Conservation (phyloP, 2,329 filamentous ascomycete genomes). For the Trichothecium roseum region DNA sequence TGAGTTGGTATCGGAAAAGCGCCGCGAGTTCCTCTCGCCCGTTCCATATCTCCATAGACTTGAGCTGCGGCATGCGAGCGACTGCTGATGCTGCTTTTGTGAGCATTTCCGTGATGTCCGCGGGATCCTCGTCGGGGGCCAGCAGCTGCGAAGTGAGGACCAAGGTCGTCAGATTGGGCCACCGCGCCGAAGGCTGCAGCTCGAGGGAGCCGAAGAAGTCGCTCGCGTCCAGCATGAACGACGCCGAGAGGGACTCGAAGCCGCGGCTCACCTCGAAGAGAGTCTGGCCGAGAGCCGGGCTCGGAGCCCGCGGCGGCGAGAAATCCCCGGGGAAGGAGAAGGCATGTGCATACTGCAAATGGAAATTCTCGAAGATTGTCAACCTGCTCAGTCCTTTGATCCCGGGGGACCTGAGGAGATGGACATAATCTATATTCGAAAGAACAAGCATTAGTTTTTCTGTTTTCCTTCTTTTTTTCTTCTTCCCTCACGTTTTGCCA, state of each 20-base stretch:
- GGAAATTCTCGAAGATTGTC: constrained; percentile 23
- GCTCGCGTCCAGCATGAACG: constrained; percentile 19
- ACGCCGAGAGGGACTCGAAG: constrained; percentile 13
- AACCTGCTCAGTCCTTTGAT: constrained; percentile 11
- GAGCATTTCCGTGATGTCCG: constrained; percentile 12
- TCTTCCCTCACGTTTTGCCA: too few species aligned
- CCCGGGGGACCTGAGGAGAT: too few species aligned
- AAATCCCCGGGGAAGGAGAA: neutral
- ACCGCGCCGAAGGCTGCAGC: constrained; percentile 13
- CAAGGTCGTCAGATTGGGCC: constrained; percentile 18
- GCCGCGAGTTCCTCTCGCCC: constrained; percentile 11
- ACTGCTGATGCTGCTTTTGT: constrained; percentile 13
- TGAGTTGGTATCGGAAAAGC: constrained; percentile 12
- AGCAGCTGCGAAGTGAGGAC: constrained; percentile 19
- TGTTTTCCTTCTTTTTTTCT: too few species aligned
- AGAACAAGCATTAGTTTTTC: too few species aligned
- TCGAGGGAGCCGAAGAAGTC: constrained; percentile 16
- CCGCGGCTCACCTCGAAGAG: too few species aligned
- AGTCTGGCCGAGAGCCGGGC: constrained; percentile 11
- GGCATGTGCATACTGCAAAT: constrained; percentile 15
- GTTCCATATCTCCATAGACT: constrained; percentile 22
- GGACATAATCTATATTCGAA: too few species aligned
- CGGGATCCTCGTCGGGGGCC: constrained; percentile 5
- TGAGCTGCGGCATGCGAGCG: constrained; percentile 17
- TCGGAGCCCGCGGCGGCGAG: constrained; percentile 11